These are phyloP conservation scores for Macadamia tetraphylla DNA, from an alignment of 164 flowering plant species.

Conservation along the genomic window DNA sequence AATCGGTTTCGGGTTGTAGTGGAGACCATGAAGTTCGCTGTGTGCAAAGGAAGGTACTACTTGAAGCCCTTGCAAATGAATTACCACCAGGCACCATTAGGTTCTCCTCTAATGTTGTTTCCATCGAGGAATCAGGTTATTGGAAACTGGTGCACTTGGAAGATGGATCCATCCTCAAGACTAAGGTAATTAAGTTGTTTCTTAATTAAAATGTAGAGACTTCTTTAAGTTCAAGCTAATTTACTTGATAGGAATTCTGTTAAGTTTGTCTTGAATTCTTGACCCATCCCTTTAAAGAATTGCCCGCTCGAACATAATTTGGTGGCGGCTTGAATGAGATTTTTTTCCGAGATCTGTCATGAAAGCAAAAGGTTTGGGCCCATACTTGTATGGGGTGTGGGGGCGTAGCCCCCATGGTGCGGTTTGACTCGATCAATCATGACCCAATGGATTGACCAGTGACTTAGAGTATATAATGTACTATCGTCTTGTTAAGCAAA, in stretches of 20 bases:
- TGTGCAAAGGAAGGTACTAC: constrained; percentile 39
- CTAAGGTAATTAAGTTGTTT: constrained; percentile 42
- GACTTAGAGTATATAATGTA: too few species aligned
- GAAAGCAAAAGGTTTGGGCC: too few species aligned
- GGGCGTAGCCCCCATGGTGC: too few species aligned
- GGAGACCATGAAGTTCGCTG: constrained; percentile 46
- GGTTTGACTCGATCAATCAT: too few species aligned
- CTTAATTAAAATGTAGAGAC: not conserved
- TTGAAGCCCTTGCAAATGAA: constrained; percentile 50
- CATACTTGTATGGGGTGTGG: too few species aligned
- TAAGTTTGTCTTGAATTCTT: too few species aligned
- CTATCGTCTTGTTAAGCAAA: too few species aligned
- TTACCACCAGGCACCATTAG: constrained; percentile 70
- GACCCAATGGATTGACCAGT: too few species aligned
- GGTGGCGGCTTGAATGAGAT: too few species aligned
- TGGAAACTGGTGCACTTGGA: constrained; percentile 60
- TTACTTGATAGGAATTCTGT: constrained; percentile 12
- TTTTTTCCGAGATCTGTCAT: too few species aligned
- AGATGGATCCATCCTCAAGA: constrained; percentile 53
- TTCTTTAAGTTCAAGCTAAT: not conserved
- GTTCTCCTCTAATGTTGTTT: constrained; percentile 64
- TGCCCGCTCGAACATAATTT: too few species aligned
- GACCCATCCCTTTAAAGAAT: too few species aligned
- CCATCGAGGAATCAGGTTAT: constrained; percentile 45
- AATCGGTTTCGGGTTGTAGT: constrained; percentile 15